phyloP scores from a whole-genome alignment of 352 stramenopile genomes.

The Pythium phragmitis region DNA sequence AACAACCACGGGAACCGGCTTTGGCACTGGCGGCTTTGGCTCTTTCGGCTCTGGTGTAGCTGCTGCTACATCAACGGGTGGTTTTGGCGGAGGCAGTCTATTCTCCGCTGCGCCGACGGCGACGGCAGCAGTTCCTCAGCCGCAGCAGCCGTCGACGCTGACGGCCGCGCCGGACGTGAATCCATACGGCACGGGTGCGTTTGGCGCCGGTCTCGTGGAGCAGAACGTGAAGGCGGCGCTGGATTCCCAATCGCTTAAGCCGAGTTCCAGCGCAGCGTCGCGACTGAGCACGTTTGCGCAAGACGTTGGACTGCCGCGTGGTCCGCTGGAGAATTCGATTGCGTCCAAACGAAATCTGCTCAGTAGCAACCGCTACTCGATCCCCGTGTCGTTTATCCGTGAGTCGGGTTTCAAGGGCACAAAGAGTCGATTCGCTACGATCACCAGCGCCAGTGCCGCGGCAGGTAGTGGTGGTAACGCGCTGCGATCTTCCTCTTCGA shows the following conservation, averaged over 20 bases:
- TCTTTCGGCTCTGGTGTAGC: constrained; percentile 21
- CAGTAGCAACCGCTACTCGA: constrained; percentile 34
- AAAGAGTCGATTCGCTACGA: constrained; percentile 59
- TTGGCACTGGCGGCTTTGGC: constrained; percentile 15
- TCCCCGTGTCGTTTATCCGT: constrained; percentile 75
- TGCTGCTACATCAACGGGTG: constrained; percentile 6
- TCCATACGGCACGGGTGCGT: constrained; percentile 56
- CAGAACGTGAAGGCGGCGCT: constrained; percentile 36
- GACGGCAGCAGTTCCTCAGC: constrained; percentile 12
- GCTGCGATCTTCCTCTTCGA: constrained; percentile 17
- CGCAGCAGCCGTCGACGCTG: constrained; percentile 28
- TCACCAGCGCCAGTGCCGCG: constrained; percentile 33
- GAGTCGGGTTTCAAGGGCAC: constrained; percentile 67
- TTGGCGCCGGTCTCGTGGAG: constrained; percentile 49
- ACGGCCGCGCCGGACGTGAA: constrained; percentile 52
- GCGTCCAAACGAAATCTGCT: constrained; percentile 55
- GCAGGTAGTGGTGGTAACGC: constrained; percentile 11
- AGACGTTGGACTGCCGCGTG: constrained; percentile 68
- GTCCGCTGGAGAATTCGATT: constrained; percentile 51
- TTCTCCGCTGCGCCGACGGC: constrained; percentile 7
- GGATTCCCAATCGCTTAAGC: constrained; percentile 25
- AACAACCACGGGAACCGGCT: background rate
- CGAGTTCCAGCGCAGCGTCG: constrained; percentile 42
- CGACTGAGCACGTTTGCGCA: constrained; percentile 59
- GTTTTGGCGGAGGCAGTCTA: constrained; percentile 17